These are phyloP conservation scores for Crotalaria pallida DNA, from an alignment of 306 rosid genomes.

Conservation along the genomic window DNA sequence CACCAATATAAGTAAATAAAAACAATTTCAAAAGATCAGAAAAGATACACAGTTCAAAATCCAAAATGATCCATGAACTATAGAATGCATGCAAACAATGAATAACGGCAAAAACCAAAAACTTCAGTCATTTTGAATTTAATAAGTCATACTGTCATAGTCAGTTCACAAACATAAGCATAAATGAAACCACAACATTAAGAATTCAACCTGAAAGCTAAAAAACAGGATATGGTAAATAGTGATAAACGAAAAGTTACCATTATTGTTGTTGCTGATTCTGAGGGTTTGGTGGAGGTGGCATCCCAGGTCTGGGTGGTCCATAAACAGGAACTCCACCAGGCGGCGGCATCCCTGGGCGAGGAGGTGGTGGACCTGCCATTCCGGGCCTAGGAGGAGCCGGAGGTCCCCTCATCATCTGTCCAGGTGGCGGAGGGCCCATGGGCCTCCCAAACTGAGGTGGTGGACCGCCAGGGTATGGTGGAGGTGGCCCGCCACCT, in stretches of 20 bases:
- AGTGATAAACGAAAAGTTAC: conserved; percentile 11
- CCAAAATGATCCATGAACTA: too few relatives aligned
- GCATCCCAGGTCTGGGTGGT: conserved; percentile 88
- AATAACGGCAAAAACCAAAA: too few relatives aligned
- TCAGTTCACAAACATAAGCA: background rate
- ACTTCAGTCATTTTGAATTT: too few relatives aligned
- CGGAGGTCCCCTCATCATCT: conserved; percentile 94
- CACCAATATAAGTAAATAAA: too few relatives aligned
- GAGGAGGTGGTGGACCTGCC: conserved; percentile 62
- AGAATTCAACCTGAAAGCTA: too few relatives aligned
- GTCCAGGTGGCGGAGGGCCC: conserved; percentile 98
- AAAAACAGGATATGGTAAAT: too few relatives aligned
- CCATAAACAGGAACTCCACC: conserved; percentile 75
- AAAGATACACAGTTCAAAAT: too few relatives aligned
- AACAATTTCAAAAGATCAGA: too few relatives aligned
- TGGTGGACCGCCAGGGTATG: conserved; percentile 45
- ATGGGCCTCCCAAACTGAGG: conserved; percentile 89
- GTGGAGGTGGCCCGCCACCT: conserved; percentile 61
- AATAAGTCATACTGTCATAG: too few relatives aligned
- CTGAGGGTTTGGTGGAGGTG: conserved; percentile 73
- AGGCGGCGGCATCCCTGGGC: conserved; percentile 98
- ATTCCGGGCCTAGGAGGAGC: conserved; percentile 81
- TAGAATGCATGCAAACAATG: too few relatives aligned
- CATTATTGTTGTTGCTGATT: conserved; percentile 71
- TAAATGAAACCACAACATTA: background rate